Evolutionary conservation across 1,139 yeast species (phyloP), one percentile per base, ranked within the genome.

Genomic region (Trichomonascaceae sp.): DNA sequence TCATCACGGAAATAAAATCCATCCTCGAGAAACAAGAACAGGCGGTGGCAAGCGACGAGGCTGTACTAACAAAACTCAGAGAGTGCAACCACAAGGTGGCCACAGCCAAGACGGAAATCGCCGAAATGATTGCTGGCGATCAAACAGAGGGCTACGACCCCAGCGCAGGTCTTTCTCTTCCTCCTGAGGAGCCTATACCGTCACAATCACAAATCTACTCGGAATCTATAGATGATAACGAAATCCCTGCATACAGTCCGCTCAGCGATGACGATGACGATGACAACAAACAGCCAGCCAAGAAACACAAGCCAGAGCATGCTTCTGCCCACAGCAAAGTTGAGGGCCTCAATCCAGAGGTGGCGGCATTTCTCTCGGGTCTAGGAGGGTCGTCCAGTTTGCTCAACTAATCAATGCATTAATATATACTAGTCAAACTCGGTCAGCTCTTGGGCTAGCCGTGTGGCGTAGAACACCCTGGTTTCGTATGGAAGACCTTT

Each of bases 31-130:
- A 60, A 4, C 58, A 70, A 30, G 56, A 60, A 26, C 70, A 65
- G 25, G 66, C 71, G 33, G 40, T 65, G 17, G 50, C 57, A 28
- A 56, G 69, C 1, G 76, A 74, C 41, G 65, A 66, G 13, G 51
- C 54, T 5, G 70, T 66, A 44, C 47, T 63, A 22, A 49, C 49
- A 26, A 62, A 67, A 27, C 57, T 76, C 23, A 54, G 59, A n/a
- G 56, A 56, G 8, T 67, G 67, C 43, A 48, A 61, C 17, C 42
- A 38, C 5, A 56, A 57, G 27, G 60, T 67, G 20, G 43, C 48
- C 14, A 56, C 59, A 27, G 68, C 74, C 1, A 59, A 68, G 39
- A 46, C 48, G 4, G 76, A 71, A 42, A 57, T 73, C 23, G 58
- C 59, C 32, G 62, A 60, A 22, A 63, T 71, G 59, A 46, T 67